Base-by-base conservation (phyloP, 768 basidiomycete genomes). In the Agrocybe pediades region DNA sequence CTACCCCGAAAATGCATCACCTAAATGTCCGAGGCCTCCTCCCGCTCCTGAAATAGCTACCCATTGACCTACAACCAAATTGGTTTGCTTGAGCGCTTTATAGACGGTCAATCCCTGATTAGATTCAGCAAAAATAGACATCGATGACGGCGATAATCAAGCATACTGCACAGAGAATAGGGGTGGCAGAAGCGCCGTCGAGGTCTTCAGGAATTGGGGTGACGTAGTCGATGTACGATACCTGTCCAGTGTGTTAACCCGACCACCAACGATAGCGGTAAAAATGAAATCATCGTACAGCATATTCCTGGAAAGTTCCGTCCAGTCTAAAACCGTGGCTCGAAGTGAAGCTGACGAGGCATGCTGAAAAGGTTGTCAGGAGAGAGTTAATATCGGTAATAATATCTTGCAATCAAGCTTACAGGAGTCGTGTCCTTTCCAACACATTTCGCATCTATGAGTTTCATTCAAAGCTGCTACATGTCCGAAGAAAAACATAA, bases 21-120 rank as follows among this genome's bases (percentile, higher is more conserved):
- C 90, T 19, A 94, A 74, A 71, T 91, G 88, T 2, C 91, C 91
- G 20, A 92, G 82, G 19, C 90, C 90, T 16, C 87, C 87, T 0
- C 87, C 89, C 2, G 87, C 89, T 24, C 89, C 88, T 8, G 86
- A 79, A 49, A 92, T 77, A n/a, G 81, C 81, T 33, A 90, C 72
- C 82, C 83, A 89, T 43, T 94, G 76, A 6, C 92, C 92, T 21
- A 84, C 75, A 21, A 68, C 73, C 2, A 81, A 67, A 24, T 76
- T 74, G 6, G 82, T 73, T 58, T 85, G 74, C 68, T 91, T 92
- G 57, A 95, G 69, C 0, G 87, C 93, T 61, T 87, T 87, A 69
- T 89, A 94, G 8, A 89, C 85, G 1, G 92, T 94, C 25, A 95
- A 68, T 4, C 88, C 89, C 86, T 87, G 36, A 7, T 43, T 2